Conservation (phyloP, 208 protist species). For the Leptomonas pyrrhocoris region DNA sequence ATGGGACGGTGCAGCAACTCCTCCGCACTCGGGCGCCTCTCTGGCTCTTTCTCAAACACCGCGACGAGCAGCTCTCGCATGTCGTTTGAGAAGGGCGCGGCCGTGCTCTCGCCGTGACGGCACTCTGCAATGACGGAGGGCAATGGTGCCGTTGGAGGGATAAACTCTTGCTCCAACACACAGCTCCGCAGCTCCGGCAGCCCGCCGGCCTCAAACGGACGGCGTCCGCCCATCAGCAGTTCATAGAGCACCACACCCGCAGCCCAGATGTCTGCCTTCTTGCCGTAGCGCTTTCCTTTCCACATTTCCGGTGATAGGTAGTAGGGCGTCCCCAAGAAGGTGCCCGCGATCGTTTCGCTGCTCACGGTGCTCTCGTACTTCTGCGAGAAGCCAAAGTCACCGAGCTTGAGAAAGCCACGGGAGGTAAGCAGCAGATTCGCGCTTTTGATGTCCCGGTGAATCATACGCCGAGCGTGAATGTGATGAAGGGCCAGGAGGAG, state of each 20-base stretch:
- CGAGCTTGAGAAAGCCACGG: conserved; percentile 86
- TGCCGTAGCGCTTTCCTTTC: conserved; percentile 81
- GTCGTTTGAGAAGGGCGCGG: conserved; percentile 52
- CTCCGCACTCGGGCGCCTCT: conserved; percentile 68
- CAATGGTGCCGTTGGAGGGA: conserved; percentile 49
- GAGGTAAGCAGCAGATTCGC: conserved; percentile 91
- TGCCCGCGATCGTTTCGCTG: conserved; percentile 79
- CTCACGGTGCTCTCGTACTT: conserved; percentile 89
- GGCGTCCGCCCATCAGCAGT: conserved; percentile 74
- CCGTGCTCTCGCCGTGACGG: conserved; percentile 1
- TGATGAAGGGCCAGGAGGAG: conserved; percentile 84
- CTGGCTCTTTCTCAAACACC: conserved; percentile 69
- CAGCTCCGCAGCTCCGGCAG: conserved; percentile 60
- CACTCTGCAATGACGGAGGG: conserved; percentile 18
- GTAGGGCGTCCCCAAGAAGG: conserved; percentile 92
- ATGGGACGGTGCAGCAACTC: conserved; percentile 75
- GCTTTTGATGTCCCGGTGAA: conserved; percentile 92
- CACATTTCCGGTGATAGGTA: conserved; percentile 93
- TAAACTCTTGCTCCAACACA: conserved; percentile 59
- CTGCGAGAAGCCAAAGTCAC: conserved; percentile 93
- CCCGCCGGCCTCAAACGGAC: conserved; percentile 73
- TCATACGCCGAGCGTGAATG: conserved; percentile 88
- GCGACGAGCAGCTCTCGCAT: conserved; percentile 76
- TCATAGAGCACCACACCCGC: conserved; percentile 86
- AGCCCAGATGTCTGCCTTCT: conserved; percentile 90